phyloP scores from a whole-genome alignment of 768 basidiomycete genomes.

The Tubosaeta sp. region DNA sequence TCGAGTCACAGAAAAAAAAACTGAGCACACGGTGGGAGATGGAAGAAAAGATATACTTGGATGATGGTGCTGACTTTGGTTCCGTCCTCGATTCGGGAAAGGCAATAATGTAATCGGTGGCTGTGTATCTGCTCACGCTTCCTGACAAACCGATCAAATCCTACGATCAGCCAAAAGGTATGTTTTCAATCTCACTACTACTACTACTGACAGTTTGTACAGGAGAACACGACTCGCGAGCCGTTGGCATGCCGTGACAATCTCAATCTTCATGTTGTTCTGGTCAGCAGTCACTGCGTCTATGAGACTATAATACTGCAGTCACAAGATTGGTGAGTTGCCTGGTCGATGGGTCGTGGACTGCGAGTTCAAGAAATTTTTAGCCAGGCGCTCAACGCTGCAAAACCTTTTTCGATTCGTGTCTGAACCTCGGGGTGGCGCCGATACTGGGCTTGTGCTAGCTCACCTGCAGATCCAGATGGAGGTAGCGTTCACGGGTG shows the following conservation, averaged over 20 bases:
- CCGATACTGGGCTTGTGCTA: background rate
- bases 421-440: background rate
- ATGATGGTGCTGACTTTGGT: slow-evolving; percentile 5
- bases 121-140: slow-evolving; percentile 6
- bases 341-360: background rate
- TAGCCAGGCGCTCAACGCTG: no score
- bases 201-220: background rate
- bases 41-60: slow-evolving; percentile 14
- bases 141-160: background rate
- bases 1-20: slow-evolving; percentile 15
- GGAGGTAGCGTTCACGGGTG: background rate
- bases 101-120: slow-evolving; percentile 20
- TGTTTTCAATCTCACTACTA: no score
- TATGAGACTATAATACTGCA: no score
- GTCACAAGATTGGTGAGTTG: background rate
- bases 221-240: background rate
- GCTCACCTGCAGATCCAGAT: background rate
- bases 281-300: no score
- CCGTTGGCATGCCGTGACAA: no score
- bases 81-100: slow-evolving; percentile 7
- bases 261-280: no score
- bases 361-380: background rate
- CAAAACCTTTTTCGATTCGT: background rate
- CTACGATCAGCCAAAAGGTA: no score
- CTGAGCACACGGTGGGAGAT: slow-evolving; percentile 11